Evolutionary conservation across 2,329 filamentous ascomycete species (phyloP).

Genomic region (Scolecobasidium constrictum): DNA sequence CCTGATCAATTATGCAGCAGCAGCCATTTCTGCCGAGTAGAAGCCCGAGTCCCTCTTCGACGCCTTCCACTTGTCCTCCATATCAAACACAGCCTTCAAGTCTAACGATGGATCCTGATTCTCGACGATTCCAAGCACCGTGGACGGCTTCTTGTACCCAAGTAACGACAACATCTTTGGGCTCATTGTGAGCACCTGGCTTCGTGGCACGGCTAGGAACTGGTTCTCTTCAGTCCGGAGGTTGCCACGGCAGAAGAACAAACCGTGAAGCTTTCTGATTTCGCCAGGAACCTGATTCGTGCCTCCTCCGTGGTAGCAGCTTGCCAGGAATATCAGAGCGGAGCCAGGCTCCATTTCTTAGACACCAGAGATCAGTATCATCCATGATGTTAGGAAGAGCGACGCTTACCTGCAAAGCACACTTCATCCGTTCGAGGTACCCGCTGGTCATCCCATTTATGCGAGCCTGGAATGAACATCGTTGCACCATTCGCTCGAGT

Average conservation of each 20-base stretch:
- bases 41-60: not conserved
- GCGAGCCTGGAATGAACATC: conserved; percentile 23
- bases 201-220: conserved; percentile 22
- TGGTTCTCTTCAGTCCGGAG: conserved; percentile 25
- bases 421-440: conserved; percentile 19
- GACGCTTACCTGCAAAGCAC: conserved; percentile 13
- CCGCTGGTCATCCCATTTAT: conserved; percentile 21
- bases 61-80: conserved; percentile 2
- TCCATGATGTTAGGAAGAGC: not conserved
- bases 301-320: not conserved
- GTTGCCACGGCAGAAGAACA: conserved; percentile 22
- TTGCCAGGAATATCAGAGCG: conserved; percentile 22
- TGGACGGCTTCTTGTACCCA: conserved; percentile 23
- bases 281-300: conserved; percentile 12
- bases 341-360: conserved; percentile 25
- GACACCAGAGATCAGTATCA: conserved; percentile 8
- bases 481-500: conserved; percentile 22
- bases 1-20: no score
- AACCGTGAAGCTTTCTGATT: conserved; percentile 19
- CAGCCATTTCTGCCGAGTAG: no score
- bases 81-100: conserved; percentile 12
- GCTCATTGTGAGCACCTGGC: conserved; percentile 21
- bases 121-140: conserved; percentile 23
- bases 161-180: conserved; percentile 22
- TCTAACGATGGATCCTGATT: conserved; percentile 18